phyloP scores from a whole-genome alignment of 108 stramenopile species.

The Chaetoceros muelleri region DNA sequence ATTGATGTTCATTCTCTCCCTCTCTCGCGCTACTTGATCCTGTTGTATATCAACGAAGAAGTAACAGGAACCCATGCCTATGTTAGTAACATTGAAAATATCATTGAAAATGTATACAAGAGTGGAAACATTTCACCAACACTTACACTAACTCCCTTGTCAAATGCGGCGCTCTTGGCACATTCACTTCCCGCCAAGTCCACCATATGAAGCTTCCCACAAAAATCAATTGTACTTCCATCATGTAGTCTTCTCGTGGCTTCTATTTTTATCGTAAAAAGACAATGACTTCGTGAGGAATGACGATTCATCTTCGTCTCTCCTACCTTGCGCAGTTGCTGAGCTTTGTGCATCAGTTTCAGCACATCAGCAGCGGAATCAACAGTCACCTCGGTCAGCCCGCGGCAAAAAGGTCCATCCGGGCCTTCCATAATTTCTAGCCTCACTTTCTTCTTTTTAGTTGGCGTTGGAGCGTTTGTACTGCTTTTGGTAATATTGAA shows the following conservation, averaged over 20 bases:
- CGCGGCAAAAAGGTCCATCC: constrained; percentile 58
- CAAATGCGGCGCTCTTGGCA: constrained; percentile 28
- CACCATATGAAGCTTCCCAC: constrained; percentile 88
- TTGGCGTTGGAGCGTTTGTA: constrained; percentile 1
- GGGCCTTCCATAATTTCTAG: constrained; percentile 75
- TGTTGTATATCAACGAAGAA: too few species aligned
- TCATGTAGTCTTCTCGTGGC: constrained; percentile 38
- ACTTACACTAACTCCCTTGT: constrained; percentile 11
- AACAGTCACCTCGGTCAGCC: constrained; percentile 74
- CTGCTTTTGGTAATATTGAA: constrained; percentile 17
- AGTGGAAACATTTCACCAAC: neutral
- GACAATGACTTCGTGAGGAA: constrained; percentile 85
- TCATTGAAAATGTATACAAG: neutral
- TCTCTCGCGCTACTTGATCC: constrained; percentile 49
- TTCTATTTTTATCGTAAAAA: constrained; percentile 70
- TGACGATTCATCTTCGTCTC: constrained; percentile 94
- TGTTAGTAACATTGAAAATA: neutral
- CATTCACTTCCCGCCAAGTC: constrained; percentile 81
- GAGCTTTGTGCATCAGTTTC: constrained; percentile 64
- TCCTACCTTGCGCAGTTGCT: constrained; percentile 77
- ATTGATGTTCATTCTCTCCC: constrained; percentile 72
- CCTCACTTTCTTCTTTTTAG: constrained; percentile 17
- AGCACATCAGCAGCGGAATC: constrained; percentile 61
- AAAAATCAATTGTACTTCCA: constrained; percentile 63
- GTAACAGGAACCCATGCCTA: neutral